Base-by-base conservation (phyloP, 495 filamentous ascomycete genomes). In the Ramalina peruviana region DNA sequence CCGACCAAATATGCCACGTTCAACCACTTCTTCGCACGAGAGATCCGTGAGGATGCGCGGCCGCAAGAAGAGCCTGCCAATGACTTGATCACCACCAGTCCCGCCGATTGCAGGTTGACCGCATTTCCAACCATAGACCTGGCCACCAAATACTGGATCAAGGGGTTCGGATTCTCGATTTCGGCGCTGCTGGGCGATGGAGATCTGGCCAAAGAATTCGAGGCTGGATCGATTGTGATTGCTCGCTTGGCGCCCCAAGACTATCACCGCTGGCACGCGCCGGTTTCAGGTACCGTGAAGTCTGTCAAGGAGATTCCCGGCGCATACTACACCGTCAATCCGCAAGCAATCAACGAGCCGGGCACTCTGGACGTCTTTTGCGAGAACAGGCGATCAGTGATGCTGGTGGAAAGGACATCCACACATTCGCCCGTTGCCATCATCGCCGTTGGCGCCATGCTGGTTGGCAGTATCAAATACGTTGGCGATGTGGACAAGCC, bases 221-320 rank as follows among this genome's bases (percentile, higher is more conserved):
- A 55, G 4, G 65, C 66, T 23, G 71, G 68, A 0, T 60, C 65
- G 2, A 58, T 72, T 39, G 66, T 65, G 36, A 67, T 67, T 54
- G 65, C 68, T 19, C 61, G 67, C 20, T 54, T 75, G 0, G 60
- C 58, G 6, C 62, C 69, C 6, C 67, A 66, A 49, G 66, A 73
- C 54, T 74, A 75, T 43, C 71, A 73, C 49, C 66, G 71, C 27
- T 70, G 66, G 60, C 71, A 74, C 54, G 61, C 63, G 4, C 72
- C 72, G 1, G 63, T 73, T 6, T 52, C 56, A 0, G 70, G 67
- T 1, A 60, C 36, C 15, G 61, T 72, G 20, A 57, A 52, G 42
- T 40, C 46, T 13, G 59, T 64, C 41, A 60, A 54, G 17, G 58
- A 61, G 17, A 67, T 71, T 21, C 51, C 55, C 0, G 62, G 61